Percentiles rank a stretch among this genome's conserved stretches.
phyloP scores from a whole-genome alignment of 1,139 yeast genomes.

The Eremothecium gossypii region DNA sequence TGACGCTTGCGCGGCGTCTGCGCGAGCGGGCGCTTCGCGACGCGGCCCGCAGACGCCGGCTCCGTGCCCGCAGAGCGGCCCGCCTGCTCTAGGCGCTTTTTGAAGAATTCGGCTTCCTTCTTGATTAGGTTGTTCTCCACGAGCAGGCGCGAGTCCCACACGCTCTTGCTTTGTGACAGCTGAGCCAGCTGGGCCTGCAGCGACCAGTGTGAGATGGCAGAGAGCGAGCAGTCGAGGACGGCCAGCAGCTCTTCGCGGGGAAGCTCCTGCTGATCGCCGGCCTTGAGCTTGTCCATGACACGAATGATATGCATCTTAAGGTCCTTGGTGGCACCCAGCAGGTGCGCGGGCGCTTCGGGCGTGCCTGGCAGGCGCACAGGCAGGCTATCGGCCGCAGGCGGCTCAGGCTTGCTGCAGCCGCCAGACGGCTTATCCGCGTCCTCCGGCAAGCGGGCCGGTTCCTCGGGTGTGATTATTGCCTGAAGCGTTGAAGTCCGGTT shows the following conservation, averaged over 20 bases:
- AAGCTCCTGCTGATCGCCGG: slow-evolving; percentile 6
- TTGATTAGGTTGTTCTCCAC: slow-evolving; percentile 20
- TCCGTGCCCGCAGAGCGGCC: slow-evolving; percentile 2
- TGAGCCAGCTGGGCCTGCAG: slow-evolving; percentile 25
- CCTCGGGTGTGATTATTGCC: slow-evolving; percentile 9
- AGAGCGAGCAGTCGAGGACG: slow-evolving; percentile 21
- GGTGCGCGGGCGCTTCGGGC: slow-evolving; percentile 11
- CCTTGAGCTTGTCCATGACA: slow-evolving; percentile 14
- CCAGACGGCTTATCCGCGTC: neutral
- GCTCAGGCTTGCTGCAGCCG: neutral
- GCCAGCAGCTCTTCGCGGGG: slow-evolving; percentile 14
- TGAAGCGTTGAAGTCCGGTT: slow-evolving; percentile 1
- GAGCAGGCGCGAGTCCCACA: slow-evolving; percentile 17
- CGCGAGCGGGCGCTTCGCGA: slow-evolving; percentile 2
- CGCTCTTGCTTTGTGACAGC: slow-evolving; percentile 13
- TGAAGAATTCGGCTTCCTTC: slow-evolving; percentile 21
- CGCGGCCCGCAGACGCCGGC: slow-evolving; percentile 5
- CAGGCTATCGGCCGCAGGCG: slow-evolving; percentile 3
- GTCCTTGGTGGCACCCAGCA: slow-evolving; percentile 17
- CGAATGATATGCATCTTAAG: slow-evolving; percentile 17
- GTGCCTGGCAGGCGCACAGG: neutral
- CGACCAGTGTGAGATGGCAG: slow-evolving; percentile 27
- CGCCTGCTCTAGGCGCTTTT: slow-evolving; percentile 12
- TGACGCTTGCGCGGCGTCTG: slow-evolving; percentile 3
- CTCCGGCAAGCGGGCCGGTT: slow-evolving; percentile 3